These are phyloP conservation scores for Penicillium tannophilum DNA, from an alignment of 495 filamentous ascomycete species.

Conservation along the genomic window DNA sequence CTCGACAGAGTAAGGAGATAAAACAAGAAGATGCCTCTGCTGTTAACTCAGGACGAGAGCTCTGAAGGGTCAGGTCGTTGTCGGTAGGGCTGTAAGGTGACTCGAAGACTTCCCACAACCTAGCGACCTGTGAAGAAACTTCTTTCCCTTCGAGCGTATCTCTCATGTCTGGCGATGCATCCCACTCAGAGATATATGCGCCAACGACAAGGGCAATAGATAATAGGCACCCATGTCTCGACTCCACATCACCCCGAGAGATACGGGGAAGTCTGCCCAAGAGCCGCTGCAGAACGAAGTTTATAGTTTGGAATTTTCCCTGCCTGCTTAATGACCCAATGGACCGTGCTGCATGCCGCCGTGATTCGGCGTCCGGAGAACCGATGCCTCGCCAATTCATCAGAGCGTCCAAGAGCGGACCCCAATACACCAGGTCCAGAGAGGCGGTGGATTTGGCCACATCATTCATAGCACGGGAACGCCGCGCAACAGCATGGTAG, in stretches of 20 bases:
- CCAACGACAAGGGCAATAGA: slow-evolving; percentile 53
- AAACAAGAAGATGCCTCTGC: slow-evolving; percentile 65
- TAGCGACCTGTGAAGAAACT: slow-evolving; percentile 27
- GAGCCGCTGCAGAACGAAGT: slow-evolving; percentile 40
- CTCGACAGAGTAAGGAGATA: slow-evolving; percentile 43
- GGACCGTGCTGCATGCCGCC: slow-evolving; percentile 69
- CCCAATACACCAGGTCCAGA: slow-evolving; percentile 68
- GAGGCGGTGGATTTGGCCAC: slow-evolving; percentile 68
- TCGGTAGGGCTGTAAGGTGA: slow-evolving; percentile 39
- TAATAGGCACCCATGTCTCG: slow-evolving; percentile 68
- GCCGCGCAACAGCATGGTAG: slow-evolving; percentile 86
- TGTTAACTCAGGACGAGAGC: slow-evolving; percentile 68
- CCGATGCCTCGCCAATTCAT: slow-evolving; percentile 88
- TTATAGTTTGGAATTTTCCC: slow-evolving; percentile 33
- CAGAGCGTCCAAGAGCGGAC: slow-evolving; percentile 66
- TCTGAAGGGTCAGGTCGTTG: slow-evolving; percentile 47
- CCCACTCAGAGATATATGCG: slow-evolving; percentile 29
- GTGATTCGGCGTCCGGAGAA: slow-evolving; percentile 69
- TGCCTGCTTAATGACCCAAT: slow-evolving; percentile 61
- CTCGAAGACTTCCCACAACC: slow-evolving; percentile 45
- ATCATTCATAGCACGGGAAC: slow-evolving; percentile 76
- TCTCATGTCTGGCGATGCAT: slow-evolving; percentile 11
- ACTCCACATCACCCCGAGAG: slow-evolving; percentile 62
- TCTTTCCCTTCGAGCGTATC: slow-evolving; percentile 20
- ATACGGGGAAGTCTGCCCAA: slow-evolving; percentile 48